Percentiles rank a stretch among this genome's conserved stretches.
phyloP scores from a whole-genome alignment of 768 basidiomycete genomes.

The Tylopilus felleus region DNA sequence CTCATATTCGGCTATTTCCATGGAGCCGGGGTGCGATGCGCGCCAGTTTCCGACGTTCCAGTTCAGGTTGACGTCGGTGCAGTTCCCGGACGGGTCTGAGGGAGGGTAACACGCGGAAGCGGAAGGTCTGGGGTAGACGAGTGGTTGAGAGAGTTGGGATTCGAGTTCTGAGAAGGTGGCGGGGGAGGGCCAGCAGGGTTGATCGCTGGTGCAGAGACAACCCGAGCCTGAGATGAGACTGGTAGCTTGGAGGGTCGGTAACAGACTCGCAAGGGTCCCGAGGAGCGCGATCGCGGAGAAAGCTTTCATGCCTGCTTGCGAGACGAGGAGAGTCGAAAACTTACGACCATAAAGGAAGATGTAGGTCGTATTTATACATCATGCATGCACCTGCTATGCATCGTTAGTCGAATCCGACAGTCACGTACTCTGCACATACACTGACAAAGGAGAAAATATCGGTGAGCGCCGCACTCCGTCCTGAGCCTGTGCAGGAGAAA shows the following conservation, averaged over 20 bases:
- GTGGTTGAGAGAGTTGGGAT: slow-evolving; percentile 40
- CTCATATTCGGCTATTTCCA: slow-evolving; percentile 35
- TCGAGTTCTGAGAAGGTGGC: slow-evolving; percentile 33
- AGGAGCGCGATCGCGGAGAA: not conserved
- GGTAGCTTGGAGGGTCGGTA: not conserved
- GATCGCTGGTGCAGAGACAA: slow-evolving; percentile 37
- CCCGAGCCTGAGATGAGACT: not conserved
- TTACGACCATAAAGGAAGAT: not conserved
- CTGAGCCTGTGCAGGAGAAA: too few relatives aligned
- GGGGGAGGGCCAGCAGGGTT: too few relatives aligned
- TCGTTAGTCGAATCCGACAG: too few relatives aligned
- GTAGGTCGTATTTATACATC: not conserved
- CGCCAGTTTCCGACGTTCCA: slow-evolving; percentile 39
- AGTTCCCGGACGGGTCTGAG: slow-evolving; percentile 36
- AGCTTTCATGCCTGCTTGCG: not conserved
- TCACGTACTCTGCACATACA: too few relatives aligned
- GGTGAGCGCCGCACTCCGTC: too few relatives aligned
- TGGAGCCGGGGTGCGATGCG: slow-evolving; percentile 38
- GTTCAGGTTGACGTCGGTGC: slow-evolving; percentile 29
- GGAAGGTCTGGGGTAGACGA: slow-evolving; percentile 40
- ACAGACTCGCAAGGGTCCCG: not conserved
- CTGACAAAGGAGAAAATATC: too few relatives aligned
- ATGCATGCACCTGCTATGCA: too few relatives aligned
- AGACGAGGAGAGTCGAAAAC: not conserved
- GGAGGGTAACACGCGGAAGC: slow-evolving; percentile 42